Evolutionary conservation across 2,329 filamentous ascomycete species (phyloP).

Genomic region (Leptodontidium sp.): DNA sequence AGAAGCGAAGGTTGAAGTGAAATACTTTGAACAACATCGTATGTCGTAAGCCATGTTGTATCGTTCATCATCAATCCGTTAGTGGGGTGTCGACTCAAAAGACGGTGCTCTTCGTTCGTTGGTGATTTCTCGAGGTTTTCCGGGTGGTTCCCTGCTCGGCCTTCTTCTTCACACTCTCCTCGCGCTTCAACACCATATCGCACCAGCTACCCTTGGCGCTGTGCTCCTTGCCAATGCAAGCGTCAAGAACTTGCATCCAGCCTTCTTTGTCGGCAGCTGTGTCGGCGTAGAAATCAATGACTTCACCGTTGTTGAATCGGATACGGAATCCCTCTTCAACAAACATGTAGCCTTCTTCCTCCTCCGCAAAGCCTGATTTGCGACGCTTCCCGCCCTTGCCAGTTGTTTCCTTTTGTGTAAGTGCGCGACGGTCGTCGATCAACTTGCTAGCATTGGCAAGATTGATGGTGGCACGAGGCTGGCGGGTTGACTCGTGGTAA

Average conservation of each 20-base stretch:
- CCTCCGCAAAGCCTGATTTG: conserved; percentile 95
- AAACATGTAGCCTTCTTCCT: conserved; percentile 99
- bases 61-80: conserved; percentile 33
- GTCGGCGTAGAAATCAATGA: conserved; percentile 78
- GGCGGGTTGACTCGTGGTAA: conserved; percentile 93
- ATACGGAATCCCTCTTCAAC: conserved; percentile 99
- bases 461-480: conserved; percentile 97
- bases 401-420: conserved; percentile 84
- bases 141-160: conserved; percentile 35
- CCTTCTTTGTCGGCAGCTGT: conserved; percentile 85
- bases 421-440: conserved; percentile 86
- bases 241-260: conserved; percentile 92
- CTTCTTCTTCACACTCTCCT: conserved; percentile 50
- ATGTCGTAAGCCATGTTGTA: conserved; percentile 32
- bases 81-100: conserved; percentile 27
- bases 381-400: conserved; percentile 81
- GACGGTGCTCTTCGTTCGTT: conserved; percentile 46
- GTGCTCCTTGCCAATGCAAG: conserved; percentile 60
- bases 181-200: conserved; percentile 70
- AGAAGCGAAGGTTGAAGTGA: conserved; percentile 20
- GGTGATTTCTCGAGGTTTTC: conserved; percentile 41
- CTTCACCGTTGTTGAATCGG: conserved; percentile 96
- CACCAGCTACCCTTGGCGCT: conserved; percentile 70
- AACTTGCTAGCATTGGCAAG: conserved; percentile 90
- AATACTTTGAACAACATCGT: conserved; percentile 27